Base-by-base conservation (phyloP, 179 eudicot species). In the Spinacia oleracea region DNA sequence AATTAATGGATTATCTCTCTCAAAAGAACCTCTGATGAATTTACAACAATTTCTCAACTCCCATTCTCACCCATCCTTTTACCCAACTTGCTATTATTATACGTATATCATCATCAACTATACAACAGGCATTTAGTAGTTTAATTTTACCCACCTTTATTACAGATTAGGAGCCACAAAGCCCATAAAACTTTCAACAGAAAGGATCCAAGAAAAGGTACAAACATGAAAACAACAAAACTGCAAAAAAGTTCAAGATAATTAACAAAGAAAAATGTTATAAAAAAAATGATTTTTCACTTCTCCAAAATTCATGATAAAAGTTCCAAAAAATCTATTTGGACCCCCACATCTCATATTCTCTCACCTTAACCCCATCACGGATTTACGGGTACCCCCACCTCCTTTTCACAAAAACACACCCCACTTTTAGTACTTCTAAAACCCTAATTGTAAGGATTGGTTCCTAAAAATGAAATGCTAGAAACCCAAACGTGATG, bases 321-420 rank as follows among this genome's bases (percentile, higher is more conserved):
- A 40, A 76, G 73, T 29, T n/a, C n/a, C n/a, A 16, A 48, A 48
- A 73, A 74, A 74, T 58, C 56, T 31, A 25, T 10, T 29, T 80
- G 74, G 78, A 66, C 74, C 74, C 82, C 82, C 59, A 74, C 82
- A 65, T 74, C 65, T 65, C 43, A 53, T 20, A 4, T 45, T 48
- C 40, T 48, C 53, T 48, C 53, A 48, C 34, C 59, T 73, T 74
- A 74, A 42, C 69, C 63, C 78, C 67, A 65, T 74, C 74, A 80
- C 43, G 77, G 77, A n/a, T 72, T 64, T 51, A 59, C 76, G 65
- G 51, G 72, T 55, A 56, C 77, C 35, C 23, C 6, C 23, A 31
- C 65, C 29, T 25, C 50, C 21, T 63, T 31, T n/a, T 59, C 12
- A 70, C 34, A 29, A 78, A 55, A 31, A 72, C 48, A 63, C 63